phyloP scores from a whole-genome alignment of 2,329 filamentous ascomycete genomes.

The Fonsecaea nubica region DNA sequence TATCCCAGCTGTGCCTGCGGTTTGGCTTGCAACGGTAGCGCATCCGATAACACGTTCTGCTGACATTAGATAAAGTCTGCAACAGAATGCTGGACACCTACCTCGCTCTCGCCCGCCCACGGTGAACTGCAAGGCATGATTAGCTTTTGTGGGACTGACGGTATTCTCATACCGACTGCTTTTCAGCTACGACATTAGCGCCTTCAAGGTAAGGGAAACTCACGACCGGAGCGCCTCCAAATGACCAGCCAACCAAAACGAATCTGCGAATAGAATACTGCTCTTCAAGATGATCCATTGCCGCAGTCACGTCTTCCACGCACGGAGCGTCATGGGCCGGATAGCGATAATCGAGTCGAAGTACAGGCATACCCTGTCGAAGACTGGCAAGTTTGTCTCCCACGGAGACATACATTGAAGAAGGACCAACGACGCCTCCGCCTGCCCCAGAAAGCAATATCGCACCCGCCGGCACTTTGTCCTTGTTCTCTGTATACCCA shows the following conservation, averaged over 20 bases:
- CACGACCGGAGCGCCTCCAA: conserved; percentile 50
- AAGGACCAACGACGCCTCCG: conserved; percentile 51
- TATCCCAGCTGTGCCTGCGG: conserved; percentile 42
- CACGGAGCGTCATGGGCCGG: conserved; percentile 48
- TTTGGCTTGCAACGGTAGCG: conserved; percentile 52
- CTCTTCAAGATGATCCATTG: conserved; percentile 47
- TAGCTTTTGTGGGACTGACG: background rate
- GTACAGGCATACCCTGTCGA: conserved; percentile 47
- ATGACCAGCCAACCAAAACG: conserved; percentile 54
- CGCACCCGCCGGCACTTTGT: conserved; percentile 37
- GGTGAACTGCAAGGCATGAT: conserved; percentile 8
- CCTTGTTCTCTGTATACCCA: conserved; percentile 36
- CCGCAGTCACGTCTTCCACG: conserved; percentile 47
- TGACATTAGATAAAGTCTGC: background rate
- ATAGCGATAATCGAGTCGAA: conserved; percentile 52
- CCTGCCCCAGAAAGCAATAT: conserved; percentile 47
- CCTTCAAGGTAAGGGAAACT: conserved; percentile 42
- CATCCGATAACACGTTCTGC: conserved; percentile 45
- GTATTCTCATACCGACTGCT: background rate
- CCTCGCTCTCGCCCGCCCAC: conserved; percentile 33
- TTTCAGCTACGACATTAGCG: background rate
- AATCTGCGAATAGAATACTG: conserved; percentile 45
- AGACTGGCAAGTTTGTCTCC: conserved; percentile 51
- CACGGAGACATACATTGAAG: conserved; percentile 50
- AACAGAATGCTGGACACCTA: conserved; percentile 2